These are phyloP conservation scores for Hanseniaspora occidentalis DNA, from an alignment of 805 yeast species.

Conservation along the genomic window DNA sequence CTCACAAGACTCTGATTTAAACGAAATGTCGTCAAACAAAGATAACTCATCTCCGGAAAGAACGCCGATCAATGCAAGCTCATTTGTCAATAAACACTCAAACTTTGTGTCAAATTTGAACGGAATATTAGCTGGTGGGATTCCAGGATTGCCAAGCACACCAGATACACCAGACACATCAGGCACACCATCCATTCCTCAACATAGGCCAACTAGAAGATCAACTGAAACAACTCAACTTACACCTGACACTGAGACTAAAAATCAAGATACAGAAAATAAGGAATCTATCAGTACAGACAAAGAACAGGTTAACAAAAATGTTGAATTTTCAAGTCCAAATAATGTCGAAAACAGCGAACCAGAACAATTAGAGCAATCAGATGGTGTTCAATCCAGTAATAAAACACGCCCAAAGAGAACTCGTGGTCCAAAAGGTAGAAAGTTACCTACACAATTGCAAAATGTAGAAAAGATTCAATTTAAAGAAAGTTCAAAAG, in stretches of 20 bases:
- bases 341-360: no score
- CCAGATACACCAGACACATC: no score
- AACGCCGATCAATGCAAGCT: constrained; percentile 14
- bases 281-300: no score
- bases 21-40: no score
- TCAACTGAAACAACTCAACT: no score
- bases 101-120: constrained; percentile 47
- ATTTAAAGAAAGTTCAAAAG: constrained; percentile 10
- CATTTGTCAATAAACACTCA: constrained; percentile 23
- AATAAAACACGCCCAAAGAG: constrained; percentile 32
- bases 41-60: no score
- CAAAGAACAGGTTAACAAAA: no score
- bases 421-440: constrained; percentile 64
- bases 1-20: no score
- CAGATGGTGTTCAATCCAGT: constrained; percentile 7
- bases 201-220: constrained; percentile 4
- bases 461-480: constrained; percentile 27
- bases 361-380: no score
- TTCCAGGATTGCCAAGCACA: constrained; percentile 22
- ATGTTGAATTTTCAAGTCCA: no score
- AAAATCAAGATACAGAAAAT: constrained; percentile 3
- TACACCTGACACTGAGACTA: neutral
- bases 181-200: constrained; percentile 12
- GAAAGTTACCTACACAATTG: constrained; percentile 46
- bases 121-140: constrained; percentile 42